Conservation (phyloP, 768 basidiomycete genomes). For the Clitopilus hobsonii region DNA sequence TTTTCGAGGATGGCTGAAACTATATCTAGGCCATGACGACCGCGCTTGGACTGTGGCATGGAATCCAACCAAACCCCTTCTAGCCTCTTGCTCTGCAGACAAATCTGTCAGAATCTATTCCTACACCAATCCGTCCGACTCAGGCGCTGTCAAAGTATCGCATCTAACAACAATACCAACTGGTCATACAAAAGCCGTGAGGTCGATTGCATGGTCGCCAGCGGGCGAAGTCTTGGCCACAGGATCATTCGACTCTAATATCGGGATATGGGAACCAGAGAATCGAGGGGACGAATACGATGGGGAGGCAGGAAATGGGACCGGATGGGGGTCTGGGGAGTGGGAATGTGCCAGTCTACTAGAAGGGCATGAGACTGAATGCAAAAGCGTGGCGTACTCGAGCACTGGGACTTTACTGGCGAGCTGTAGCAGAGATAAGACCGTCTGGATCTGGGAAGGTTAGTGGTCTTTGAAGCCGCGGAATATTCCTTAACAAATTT, state of each 20-base stretch:
- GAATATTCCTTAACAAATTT: constrained; percentile 1
- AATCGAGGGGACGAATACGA: constrained; percentile 30
- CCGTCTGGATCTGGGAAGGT: constrained; percentile 99
- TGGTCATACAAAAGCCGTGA: constrained; percentile 84
- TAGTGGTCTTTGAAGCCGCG: constrained; percentile 6
- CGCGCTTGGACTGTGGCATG: constrained; percentile 86
- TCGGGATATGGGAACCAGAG: constrained; percentile 86
- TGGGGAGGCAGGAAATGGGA: not conserved
- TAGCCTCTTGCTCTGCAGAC: constrained; percentile 95
- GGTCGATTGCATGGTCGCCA: constrained; percentile 85
- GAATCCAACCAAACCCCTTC: constrained; percentile 75
- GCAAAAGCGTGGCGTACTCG: constrained; percentile 87
- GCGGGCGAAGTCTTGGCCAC: constrained; percentile 84
- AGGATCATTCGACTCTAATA: constrained; percentile 90
- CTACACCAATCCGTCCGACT: constrained; percentile 38
- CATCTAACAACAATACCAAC: constrained; percentile 68
- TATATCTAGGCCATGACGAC: constrained; percentile 62
- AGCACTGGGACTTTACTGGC: constrained; percentile 79
- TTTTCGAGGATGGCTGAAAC: not conserved
- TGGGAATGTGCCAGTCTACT: constrained; percentile 88
- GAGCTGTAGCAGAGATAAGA: constrained; percentile 93
- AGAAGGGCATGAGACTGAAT: constrained; percentile 96
- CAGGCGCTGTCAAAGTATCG: constrained; percentile 36
- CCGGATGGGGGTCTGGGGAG: constrained; percentile 35
- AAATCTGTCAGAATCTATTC: constrained; percentile 84